phyloP scores from a whole-genome alignment of 2,329 filamentous ascomycete species.

The Tolypocladium endophyticum region DNA sequence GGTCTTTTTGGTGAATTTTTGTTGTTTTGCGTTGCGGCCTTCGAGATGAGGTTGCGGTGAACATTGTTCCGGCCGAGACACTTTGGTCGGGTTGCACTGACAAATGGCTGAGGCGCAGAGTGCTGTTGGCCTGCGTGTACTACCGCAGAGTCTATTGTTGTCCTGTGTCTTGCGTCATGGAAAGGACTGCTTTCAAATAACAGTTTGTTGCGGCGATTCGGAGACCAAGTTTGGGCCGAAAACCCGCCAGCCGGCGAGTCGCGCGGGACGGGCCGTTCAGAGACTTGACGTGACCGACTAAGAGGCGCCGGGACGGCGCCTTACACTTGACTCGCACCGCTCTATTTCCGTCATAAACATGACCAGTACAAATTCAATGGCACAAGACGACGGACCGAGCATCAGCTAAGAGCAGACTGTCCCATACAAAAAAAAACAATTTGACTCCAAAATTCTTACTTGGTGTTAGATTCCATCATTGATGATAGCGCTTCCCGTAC shows the following conservation, averaged over 20 bases:
- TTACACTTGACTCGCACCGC: not conserved
- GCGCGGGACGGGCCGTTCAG: not conserved
- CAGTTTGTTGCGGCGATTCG: not conserved
- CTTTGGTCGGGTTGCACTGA: not conserved
- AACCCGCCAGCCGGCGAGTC: not conserved
- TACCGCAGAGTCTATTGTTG: not conserved
- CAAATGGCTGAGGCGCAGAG: not conserved
- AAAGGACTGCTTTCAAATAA: not conserved
- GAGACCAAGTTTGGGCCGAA: not conserved
- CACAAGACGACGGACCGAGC: too few relatives aligned
- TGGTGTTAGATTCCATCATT: not conserved
- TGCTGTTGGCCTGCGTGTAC: not conserved
- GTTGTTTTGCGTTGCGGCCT: not conserved
- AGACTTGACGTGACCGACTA: not conserved
- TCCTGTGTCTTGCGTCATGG: not conserved
- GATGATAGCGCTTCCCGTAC: constrained; percentile 22
- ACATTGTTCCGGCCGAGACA: not conserved
- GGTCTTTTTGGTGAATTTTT: not conserved
- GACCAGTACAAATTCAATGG: too few relatives aligned
- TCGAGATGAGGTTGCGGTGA: not conserved
- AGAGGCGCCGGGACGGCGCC: not conserved
- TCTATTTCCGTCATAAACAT: not conserved
- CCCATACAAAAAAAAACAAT: too few relatives aligned
- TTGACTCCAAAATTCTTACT: too few relatives aligned
- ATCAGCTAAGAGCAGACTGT: too few relatives aligned